A percentile compares a stretch with the other conserved stretches of the same genome.
Evolutionary conservation across 2,329 filamentous ascomycete genomes (phyloP).

Genomic region (Daldinia sp.): DNA sequence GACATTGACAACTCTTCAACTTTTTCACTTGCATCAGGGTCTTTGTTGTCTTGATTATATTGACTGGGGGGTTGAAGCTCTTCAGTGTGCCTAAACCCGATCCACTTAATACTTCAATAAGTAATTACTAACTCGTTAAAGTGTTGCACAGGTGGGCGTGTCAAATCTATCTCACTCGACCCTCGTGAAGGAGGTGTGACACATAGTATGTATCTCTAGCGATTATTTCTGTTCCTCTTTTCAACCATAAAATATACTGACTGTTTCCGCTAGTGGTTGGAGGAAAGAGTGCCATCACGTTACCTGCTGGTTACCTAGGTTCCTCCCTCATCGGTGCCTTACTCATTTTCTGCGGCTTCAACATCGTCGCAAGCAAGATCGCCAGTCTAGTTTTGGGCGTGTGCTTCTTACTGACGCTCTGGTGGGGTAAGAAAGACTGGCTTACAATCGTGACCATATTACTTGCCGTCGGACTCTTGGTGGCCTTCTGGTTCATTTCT

Average conservation of each 20-base stretch:
- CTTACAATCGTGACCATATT: conserved; percentile 78
- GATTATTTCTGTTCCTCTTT: not conserved
- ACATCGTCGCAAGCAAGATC: conserved; percentile 85
- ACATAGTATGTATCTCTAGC: conserved; percentile 59
- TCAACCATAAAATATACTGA: conserved; percentile 14
- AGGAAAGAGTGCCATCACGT: conserved; percentile 75
- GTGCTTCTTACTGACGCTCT: conserved; percentile 82
- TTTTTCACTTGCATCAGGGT: not conserved
- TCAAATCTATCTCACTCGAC: conserved; percentile 80
- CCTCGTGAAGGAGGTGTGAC: conserved; percentile 83
- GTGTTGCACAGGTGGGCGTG: conserved; percentile 77
- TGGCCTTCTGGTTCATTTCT: conserved; percentile 83
- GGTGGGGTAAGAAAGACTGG: conserved; percentile 86
- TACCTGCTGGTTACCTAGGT: conserved; percentile 83
- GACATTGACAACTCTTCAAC: not conserved
- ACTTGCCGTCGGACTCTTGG: conserved; percentile 75
- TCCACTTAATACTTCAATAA: not conserved
- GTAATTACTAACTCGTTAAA: not conserved
- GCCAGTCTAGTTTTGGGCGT: conserved; percentile 78
- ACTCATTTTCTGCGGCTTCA: conserved; percentile 82
- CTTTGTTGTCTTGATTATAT: not conserved
- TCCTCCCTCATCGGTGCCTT: conserved; percentile 81
- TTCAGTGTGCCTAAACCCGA: too few species aligned
- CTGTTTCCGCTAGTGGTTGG: conserved; percentile 65
- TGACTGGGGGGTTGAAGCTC: not conserved